Percentiles rank a stretch among this genome's conserved stretches.
These are phyloP conservation scores for Cyphellophora attinorum DNA, from an alignment of 2,329 filamentous ascomycete species.

Conservation along the genomic window DNA sequence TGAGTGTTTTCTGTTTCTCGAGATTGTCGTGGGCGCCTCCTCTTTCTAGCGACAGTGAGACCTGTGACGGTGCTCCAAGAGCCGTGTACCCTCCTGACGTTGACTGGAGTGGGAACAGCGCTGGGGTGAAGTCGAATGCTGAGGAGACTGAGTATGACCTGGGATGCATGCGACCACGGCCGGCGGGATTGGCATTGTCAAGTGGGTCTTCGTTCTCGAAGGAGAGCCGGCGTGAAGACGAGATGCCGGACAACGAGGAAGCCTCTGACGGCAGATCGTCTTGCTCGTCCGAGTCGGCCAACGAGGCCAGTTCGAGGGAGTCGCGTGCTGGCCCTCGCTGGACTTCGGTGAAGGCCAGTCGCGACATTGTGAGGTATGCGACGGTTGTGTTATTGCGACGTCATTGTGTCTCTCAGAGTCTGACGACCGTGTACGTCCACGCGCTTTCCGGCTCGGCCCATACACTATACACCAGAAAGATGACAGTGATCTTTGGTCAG, in stretches of 20 bases:
- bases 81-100: slow-evolving; percentile 76
- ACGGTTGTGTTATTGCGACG: too few relatives aligned
- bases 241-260: slow-evolving; percentile 73
- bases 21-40: slow-evolving; percentile 61
- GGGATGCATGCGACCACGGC: slow-evolving; percentile 36
- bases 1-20: slow-evolving; percentile 92
- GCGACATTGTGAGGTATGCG: too few relatives aligned
- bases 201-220: slow-evolving; percentile 80
- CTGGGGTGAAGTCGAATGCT: slow-evolving; percentile 89
- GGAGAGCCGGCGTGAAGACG: slow-evolving; percentile 85
- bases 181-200: slow-evolving; percentile 41
- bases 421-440: too few relatives aligned
- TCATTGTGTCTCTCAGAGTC: too few relatives aligned
- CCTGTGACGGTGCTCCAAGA: slow-evolving; percentile 63
- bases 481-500: too few relatives aligned
- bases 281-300: slow-evolving; percentile 67
- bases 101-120: slow-evolving; percentile 83
- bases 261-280: slow-evolving; percentile 53
- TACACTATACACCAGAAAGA: too few relatives aligned
- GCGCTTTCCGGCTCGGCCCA: too few relatives aligned
- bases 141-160: slow-evolving; percentile 86
- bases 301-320: slow-evolving; percentile 89
- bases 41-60: slow-evolving; percentile 31
- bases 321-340: slow-evolving; percentile 52
- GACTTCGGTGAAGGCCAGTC: slow-evolving; percentile 14